Percentiles rank a stretch among this genome's conserved stretches.
Evolutionary conservation across 768 basidiomycete genomes (phyloP).

Genomic region (Exidia glandulosa): DNA sequence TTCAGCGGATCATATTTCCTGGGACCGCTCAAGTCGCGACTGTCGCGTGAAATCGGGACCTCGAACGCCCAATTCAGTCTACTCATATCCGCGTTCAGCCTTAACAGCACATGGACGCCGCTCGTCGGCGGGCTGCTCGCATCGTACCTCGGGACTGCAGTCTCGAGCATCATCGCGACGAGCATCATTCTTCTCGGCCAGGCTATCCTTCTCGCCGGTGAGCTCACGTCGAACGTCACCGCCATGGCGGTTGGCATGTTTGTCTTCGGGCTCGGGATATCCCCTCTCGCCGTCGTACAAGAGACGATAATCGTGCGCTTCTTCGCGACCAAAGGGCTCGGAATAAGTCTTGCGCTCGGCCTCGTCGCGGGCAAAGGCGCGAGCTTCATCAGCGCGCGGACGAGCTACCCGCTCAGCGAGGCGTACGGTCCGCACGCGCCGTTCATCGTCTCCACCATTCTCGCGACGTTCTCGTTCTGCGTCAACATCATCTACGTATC

Average conservation of each 20-base stretch:
- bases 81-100: constrained; percentile 62
- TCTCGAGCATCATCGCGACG: constrained; percentile 63
- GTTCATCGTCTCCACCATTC: constrained; percentile 54
- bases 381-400: constrained; percentile 64
- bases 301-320: constrained; percentile 79
- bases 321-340: constrained; percentile 66
- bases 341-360: constrained; percentile 70
- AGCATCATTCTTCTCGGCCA: constrained; percentile 63
- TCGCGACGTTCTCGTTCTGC: constrained; percentile 54
- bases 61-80: constrained; percentile 70
- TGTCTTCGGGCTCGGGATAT: constrained; percentile 67
- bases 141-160: constrained; percentile 59
- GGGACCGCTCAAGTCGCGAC: constrained; percentile 64
- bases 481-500: constrained; percentile 60
- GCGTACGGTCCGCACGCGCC: constrained; percentile 58
- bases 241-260: constrained; percentile 69
- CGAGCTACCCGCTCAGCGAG: constrained; percentile 66
- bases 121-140: constrained; percentile 65
- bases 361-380: constrained; percentile 72
- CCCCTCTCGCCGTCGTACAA: constrained; percentile 72
- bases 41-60: constrained; percentile 59
- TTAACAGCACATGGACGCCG: constrained; percentile 72
- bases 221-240: constrained; percentile 46
- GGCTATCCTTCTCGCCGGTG: constrained; percentile 53
- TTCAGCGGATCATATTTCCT: constrained; percentile 60